phyloP scores from a whole-genome alignment of 345 rosid species.

The Eucalyptus curtisii region DNA sequence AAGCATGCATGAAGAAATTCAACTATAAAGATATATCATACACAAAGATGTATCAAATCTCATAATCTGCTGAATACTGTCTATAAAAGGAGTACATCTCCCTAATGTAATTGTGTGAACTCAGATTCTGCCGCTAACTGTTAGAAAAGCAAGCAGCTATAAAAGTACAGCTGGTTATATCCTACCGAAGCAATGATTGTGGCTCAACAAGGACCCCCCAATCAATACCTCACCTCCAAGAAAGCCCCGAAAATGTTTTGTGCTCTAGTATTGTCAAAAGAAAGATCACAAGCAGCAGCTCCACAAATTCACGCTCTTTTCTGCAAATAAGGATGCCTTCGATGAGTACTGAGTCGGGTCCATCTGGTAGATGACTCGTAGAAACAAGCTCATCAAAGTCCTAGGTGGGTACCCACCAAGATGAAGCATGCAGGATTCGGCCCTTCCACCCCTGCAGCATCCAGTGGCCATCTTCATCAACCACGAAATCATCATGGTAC shows the following conservation, averaged over 20 bases:
- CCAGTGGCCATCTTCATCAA: conserved; percentile 51
- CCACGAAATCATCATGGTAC: conserved; percentile 41
- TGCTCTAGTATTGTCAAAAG: neutral
- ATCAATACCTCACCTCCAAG: neutral
- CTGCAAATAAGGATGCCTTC: neutral
- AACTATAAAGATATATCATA: neutral
- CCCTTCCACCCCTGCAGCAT: conserved; percentile 88
- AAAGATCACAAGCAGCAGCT: neutral
- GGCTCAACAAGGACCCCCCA: neutral
- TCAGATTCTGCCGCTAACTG: neutral
- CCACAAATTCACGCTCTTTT: neutral
- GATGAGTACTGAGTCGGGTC: neutral
- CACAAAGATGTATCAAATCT: neutral
- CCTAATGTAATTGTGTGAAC: neutral
- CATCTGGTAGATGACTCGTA: neutral
- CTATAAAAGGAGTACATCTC: neutral
- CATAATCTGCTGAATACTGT: neutral
- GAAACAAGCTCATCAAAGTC: neutral
- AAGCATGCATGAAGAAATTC: neutral
- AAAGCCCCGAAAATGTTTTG: neutral
- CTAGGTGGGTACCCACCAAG: conserved; percentile 50
- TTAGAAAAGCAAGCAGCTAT: neutral
- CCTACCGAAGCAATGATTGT: neutral
- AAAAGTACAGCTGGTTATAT: neutral
- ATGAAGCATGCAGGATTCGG: conserved; percentile 46